Percentiles rank a stretch among this genome's conserved stretches.
Evolutionary conservation across 495 filamentous ascomycete species (phyloP).

Genomic region (Hypoxylon fragiforme): DNA sequence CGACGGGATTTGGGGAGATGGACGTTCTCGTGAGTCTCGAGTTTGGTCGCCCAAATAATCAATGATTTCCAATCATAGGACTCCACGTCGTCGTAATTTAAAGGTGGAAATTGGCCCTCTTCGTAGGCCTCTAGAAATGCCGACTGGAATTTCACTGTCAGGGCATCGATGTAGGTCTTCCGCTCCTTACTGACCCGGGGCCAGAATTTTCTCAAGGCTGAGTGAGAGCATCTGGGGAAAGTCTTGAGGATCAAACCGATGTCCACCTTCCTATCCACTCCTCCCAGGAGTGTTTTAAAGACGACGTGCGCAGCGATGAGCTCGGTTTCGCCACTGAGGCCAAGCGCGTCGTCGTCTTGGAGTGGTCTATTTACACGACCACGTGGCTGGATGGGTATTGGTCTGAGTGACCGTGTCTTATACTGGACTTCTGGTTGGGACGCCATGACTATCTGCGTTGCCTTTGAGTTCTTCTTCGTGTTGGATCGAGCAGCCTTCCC

Average conservation of each 20-base stretch:
- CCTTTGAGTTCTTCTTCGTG: not conserved
- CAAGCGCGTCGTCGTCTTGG: constrained; percentile 37
- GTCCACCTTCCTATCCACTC: constrained; percentile 67
- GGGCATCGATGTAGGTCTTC: constrained; percentile 62
- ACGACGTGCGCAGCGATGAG: constrained; percentile 73
- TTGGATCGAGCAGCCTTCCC: constrained; percentile 1
- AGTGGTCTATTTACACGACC: constrained; percentile 42
- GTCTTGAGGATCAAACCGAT: constrained; percentile 71
- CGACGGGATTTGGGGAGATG: constrained; percentile 44
- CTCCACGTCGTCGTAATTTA: constrained; percentile 72
- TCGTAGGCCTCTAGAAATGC: constrained; percentile 77
- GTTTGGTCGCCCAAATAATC: constrained; percentile 66
- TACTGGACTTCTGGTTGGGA: constrained; percentile 40
- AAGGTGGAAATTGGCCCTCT: constrained; percentile 62
- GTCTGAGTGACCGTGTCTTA: constrained; percentile 44
- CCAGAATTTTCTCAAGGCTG: constrained; percentile 64
- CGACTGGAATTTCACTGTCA: constrained; percentile 77
- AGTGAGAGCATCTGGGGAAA: constrained; percentile 64
- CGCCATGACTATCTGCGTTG: not conserved
- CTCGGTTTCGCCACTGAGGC: constrained; percentile 46
- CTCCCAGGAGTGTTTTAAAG: constrained; percentile 73
- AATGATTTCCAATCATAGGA: constrained; percentile 77
- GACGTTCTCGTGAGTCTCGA: constrained; percentile 42
- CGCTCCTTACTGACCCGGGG: constrained; percentile 59
- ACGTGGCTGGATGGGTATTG: constrained; percentile 40